A percentile compares a stretch with the other conserved stretches of the same genome.
Evolutionary conservation across 2,329 filamentous ascomycete species (phyloP).

Genomic region (Penicillium sp.): DNA sequence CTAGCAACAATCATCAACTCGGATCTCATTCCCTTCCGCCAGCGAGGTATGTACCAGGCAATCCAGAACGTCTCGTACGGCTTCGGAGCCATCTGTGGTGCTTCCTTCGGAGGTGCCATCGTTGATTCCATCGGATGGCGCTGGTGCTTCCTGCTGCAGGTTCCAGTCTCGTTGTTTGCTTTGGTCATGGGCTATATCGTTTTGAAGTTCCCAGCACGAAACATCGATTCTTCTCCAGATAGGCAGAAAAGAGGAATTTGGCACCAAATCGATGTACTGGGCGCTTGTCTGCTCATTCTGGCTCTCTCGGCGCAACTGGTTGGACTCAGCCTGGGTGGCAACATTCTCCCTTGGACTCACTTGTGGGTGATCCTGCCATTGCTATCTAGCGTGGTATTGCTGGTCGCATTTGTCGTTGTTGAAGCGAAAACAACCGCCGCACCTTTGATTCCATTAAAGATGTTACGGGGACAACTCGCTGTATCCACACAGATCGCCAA

Average conservation of each 20-base stretch:
- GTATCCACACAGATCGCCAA: slow-evolving; percentile 60
- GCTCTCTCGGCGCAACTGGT: slow-evolving; percentile 58
- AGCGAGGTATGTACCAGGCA: slow-evolving; percentile 70
- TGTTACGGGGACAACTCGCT: slow-evolving; percentile 57
- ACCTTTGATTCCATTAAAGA: slow-evolving; percentile 48
- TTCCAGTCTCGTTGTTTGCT: slow-evolving; percentile 59
- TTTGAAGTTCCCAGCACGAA: slow-evolving; percentile 47
- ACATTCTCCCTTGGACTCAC: slow-evolving; percentile 47
- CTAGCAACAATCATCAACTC: slow-evolving; percentile 65
- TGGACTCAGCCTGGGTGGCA: slow-evolving; percentile 48
- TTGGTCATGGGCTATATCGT: slow-evolving; percentile 56
- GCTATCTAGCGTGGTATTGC: slow-evolving; percentile 38
- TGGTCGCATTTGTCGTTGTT: slow-evolving; percentile 41
- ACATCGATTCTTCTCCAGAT: not conserved
- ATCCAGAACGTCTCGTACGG: slow-evolving; percentile 61
- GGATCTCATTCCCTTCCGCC: slow-evolving; percentile 72
- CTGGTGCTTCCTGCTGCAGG: slow-evolving; percentile 60
- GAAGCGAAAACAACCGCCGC: slow-evolving; percentile 46
- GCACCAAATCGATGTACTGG: slow-evolving; percentile 59
- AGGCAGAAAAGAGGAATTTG: slow-evolving; percentile 39
- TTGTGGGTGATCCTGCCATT: slow-evolving; percentile 44
- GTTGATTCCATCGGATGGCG: slow-evolving; percentile 49
- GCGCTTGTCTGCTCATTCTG: slow-evolving; percentile 57
- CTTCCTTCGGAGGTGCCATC: slow-evolving; percentile 47
- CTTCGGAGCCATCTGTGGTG: slow-evolving; percentile 61